Conservation (phyloP, 371 early-diverging fungal genomes). For the Lichtheimia corymbifera region DNA sequence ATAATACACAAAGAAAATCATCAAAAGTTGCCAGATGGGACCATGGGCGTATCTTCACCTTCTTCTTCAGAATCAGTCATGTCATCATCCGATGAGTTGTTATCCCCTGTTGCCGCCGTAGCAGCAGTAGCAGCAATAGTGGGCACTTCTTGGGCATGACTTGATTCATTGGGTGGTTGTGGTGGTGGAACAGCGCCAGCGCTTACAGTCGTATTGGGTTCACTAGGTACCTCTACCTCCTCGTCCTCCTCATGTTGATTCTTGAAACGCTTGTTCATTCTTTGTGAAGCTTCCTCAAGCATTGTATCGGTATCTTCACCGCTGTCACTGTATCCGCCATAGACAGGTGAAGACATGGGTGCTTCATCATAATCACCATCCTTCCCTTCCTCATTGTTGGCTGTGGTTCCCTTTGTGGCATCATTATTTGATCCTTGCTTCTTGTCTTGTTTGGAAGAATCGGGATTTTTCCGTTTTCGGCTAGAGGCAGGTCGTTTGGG, state of each 20-base stretch:
- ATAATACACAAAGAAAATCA: conserved; percentile 1
- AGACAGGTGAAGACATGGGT: conserved; percentile 1
- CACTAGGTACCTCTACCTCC: not conserved
- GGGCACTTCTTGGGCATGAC: no score
- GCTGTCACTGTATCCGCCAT: conserved; percentile 24
- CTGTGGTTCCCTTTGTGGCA: not conserved
- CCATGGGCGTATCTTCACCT: conserved; percentile 2
- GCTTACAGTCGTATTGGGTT: not conserved
- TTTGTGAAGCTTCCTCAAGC: conserved; percentile 35
- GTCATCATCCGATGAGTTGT: not conserved
- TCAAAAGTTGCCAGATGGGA: not conserved
- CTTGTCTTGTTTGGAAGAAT: not conserved
- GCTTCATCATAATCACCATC: conserved; percentile 3
- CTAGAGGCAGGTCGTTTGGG: conserved; percentile 26
- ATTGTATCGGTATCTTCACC: conserved; percentile 54
- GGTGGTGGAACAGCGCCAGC: no score
- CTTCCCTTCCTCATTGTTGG: no score
- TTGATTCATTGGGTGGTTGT: no score
- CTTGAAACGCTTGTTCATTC: conserved; percentile 18
- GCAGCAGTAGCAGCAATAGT: no score
- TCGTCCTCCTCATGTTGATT: conserved; percentile 3
- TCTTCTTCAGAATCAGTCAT: conserved; percentile 6
- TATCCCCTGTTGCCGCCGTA: not conserved
- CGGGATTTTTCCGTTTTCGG: conserved; percentile 32
- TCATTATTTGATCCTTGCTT: conserved; percentile 1